These are phyloP conservation scores for Phoenix roebelenii DNA, from an alignment of 176 grass and related monocot genomes.

Conservation along the genomic window DNA sequence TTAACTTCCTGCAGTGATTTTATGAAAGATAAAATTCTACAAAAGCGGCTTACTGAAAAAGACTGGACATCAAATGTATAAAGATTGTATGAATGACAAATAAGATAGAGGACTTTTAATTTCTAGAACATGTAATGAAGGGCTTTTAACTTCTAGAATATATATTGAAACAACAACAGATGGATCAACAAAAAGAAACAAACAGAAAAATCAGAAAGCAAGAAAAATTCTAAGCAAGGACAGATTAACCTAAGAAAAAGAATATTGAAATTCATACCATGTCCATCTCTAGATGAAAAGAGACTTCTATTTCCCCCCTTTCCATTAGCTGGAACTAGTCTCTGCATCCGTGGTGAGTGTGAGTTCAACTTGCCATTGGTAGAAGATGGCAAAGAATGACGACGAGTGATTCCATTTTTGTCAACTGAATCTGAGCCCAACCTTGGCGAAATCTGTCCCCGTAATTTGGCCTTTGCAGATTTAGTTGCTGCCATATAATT, in stretches of 20 bases:
- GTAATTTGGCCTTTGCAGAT: constrained; percentile 37
- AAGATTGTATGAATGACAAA: too few species aligned
- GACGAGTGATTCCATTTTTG: constrained; percentile 13
- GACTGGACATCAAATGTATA: too few species aligned
- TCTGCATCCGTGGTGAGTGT: constrained; percentile 21
- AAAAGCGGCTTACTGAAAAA: too few species aligned
- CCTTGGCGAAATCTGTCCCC: constrained; percentile 26
- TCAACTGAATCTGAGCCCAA: constrained; percentile 23
- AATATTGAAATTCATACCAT: constrained; percentile 19
- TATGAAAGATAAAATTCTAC: too few species aligned
- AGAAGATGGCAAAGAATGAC: constrained; percentile 37
- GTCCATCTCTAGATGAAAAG: constrained; percentile 31
- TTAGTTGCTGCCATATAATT: constrained; percentile 35
- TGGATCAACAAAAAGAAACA: not conserved
- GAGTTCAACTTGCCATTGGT: constrained; percentile 29
- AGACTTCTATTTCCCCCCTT: constrained; percentile 20
- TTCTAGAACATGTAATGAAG: too few species aligned
- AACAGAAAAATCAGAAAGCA: not conserved
- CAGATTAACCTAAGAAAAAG: not conserved
- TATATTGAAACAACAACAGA: too few species aligned
- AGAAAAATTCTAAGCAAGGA: not conserved
- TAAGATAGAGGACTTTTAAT: too few species aligned
- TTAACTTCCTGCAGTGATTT: too few species aligned
- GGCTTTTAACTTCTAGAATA: too few species aligned
- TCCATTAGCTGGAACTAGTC: constrained; percentile 1